Base-by-base conservation (phyloP, 2,329 filamentous ascomycete genomes). In the Hortaea werneckii region DNA sequence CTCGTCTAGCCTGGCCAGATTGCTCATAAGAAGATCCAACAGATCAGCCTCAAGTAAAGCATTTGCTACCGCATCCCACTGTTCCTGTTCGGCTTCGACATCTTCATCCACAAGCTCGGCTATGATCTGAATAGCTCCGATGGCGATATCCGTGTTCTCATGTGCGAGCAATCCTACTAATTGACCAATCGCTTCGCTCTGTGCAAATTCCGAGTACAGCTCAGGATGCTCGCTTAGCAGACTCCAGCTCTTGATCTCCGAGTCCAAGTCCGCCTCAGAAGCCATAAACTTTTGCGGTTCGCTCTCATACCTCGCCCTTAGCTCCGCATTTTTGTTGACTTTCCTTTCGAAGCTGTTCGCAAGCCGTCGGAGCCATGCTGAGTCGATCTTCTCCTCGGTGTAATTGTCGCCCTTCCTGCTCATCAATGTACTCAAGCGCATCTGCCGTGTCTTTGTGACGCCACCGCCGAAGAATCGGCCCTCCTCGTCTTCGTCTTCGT, bases 91-190 rank as follows among this genome's bases (percentile, higher is more conserved):
- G 2, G 85, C 87, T 37, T 82, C 76, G 2, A 95, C 87, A 60
- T 96, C 90, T 62, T 98, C 89, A 58, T 96, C 92, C 10, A 87
- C 94, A 54, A 96, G 71, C 68, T 98, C 92, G 46, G 80, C 82
- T 42, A 98, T 79, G 40, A 95, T 85, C 68, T 96, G 85, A 42
- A 95, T 82, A 0, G 84, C 86, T 52, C 84, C 86, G 57, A 96
- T 94, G 8, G 92, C 88, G 53, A 98, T 94, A 60, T 98, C 92
- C 0, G 89, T 90, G 63, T 98, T 98, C 58, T 98, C 92, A 63
- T 98, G 92, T 11, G 90, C 83, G 41, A 98, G 71, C 43, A 98
- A 67, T 1, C 82, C 79, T 1, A 94, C 87, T 42, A 98, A 67
- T 45, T 83, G 89, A 4, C 68, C 77, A 0, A 81, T 79, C 48